Percentiles rank a stretch among this genome's conserved stretches.
phyloP scores from a whole-genome alignment of 2,329 filamentous ascomycete genomes.

The Salinomyces thailandicus region DNA sequence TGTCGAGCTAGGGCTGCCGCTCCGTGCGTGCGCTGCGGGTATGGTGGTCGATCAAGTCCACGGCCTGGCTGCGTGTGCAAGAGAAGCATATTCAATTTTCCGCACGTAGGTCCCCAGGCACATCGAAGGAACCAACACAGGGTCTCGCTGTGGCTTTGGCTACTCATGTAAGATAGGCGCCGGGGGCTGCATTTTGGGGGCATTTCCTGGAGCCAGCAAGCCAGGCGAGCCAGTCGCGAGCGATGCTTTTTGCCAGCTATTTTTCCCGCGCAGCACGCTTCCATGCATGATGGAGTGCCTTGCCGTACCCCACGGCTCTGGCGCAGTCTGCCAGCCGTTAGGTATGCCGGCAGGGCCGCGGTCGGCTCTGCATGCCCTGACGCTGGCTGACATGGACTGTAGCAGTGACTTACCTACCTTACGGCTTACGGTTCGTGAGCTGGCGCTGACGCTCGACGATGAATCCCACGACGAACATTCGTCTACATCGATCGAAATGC shows the following conservation, averaged over 20 bases:
- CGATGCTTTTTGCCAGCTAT: conserved; percentile 5
- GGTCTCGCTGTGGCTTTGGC: conserved; percentile 1
- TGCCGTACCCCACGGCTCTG: conserved; percentile 4
- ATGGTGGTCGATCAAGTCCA: neutral
- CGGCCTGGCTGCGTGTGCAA: neutral
- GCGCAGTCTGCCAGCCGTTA: neutral
- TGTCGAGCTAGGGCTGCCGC: conserved; percentile 10
- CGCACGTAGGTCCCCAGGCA: neutral
- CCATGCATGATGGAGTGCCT: conserved; percentile 3
- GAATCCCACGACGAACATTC: too few relatives aligned
- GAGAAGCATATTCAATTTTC: neutral
- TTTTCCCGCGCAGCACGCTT: too few relatives aligned
- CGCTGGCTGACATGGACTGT: conserved; percentile 1
- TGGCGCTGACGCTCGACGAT: conserved; percentile 1
- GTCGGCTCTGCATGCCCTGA: neutral
- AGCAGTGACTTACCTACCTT: too few relatives aligned
- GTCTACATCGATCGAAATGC: too few relatives aligned
- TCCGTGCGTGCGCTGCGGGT: conserved; percentile 1
- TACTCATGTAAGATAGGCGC: conserved; percentile 7
- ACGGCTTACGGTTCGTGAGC: too few relatives aligned
- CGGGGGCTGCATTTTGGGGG: conserved; percentile 3
- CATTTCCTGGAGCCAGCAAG: too few relatives aligned
- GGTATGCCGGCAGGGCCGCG: neutral
- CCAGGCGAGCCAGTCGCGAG: too few relatives aligned
- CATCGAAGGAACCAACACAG: conserved; percentile 2